These are phyloP conservation scores for Actinomortierella wolfii DNA, from an alignment of 371 early-diverging fungal genomes.

Conservation along the genomic window DNA sequence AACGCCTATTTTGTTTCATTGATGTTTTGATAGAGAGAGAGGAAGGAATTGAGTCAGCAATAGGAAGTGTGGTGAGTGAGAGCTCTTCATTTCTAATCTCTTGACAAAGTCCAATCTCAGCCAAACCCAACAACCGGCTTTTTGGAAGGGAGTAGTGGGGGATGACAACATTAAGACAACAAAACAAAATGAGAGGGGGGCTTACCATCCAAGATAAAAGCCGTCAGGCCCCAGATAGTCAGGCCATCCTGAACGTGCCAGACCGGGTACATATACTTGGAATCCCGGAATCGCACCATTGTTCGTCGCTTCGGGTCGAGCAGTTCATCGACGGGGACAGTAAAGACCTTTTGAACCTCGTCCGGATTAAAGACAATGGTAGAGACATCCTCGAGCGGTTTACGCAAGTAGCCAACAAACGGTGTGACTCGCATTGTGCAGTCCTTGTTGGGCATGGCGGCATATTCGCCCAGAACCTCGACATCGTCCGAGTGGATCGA, in stretches of 20 bases:
- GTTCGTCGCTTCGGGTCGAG: conserved; percentile 54
- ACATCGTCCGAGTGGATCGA: conserved; percentile 57
- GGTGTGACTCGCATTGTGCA: conserved; percentile 75
- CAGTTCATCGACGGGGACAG: conserved; percentile 69
- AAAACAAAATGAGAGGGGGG: not conserved
- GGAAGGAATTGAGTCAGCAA: too few relatives aligned
- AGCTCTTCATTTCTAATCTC: too few relatives aligned
- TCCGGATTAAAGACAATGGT: conserved; percentile 58
- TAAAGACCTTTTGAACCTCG: conserved; percentile 77
- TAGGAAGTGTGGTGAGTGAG: too few relatives aligned
- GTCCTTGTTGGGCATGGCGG: conserved; percentile 68
- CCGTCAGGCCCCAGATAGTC: conserved; percentile 87
- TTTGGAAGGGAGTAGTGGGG: too few relatives aligned
- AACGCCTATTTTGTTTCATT: too few relatives aligned
- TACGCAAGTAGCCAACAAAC: conserved; percentile 68
- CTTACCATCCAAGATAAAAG: conserved; percentile 73
- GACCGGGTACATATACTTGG: conserved; percentile 62
- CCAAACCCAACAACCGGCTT: too few relatives aligned
- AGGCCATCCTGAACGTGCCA: conserved; percentile 61
- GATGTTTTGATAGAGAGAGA: too few relatives aligned
- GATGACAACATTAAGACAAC: too few relatives aligned
- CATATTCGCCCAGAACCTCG: conserved; percentile 68
- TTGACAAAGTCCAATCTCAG: too few relatives aligned
- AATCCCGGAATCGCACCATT: conserved; percentile 63
- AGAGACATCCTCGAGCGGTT: conserved; percentile 45